Percentiles rank a stretch among this genome's conserved stretches.
These are phyloP conservation scores for Aspergillus carlsbadensis DNA, from an alignment of 495 filamentous ascomycete genomes.

Conservation along the genomic window DNA sequence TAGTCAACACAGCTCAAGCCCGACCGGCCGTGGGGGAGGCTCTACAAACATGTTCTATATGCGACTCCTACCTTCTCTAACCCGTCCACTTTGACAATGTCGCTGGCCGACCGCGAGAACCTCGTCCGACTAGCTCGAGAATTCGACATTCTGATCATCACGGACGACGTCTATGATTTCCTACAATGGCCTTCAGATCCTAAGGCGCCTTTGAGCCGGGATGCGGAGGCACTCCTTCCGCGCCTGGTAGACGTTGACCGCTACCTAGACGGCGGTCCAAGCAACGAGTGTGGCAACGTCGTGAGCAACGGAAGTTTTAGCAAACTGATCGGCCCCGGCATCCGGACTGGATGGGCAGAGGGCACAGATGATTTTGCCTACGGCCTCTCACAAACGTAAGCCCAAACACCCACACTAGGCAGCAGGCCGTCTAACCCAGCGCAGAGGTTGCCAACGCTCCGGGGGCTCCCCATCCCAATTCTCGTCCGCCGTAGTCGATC, in stretches of 20 bases:
- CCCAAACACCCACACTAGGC: not conserved
- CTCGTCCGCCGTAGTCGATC: constrained; percentile 60
- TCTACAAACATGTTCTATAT: constrained; percentile 84
- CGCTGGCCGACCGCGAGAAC: constrained; percentile 54
- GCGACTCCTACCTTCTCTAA: constrained; percentile 81
- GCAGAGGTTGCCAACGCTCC: constrained; percentile 64
- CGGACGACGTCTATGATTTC: constrained; percentile 90
- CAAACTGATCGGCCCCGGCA: constrained; percentile 79
- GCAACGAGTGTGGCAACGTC: constrained; percentile 66
- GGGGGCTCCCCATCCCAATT: constrained; percentile 78
- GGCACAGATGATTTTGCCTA: constrained; percentile 63
- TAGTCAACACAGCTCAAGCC: constrained; percentile 39
- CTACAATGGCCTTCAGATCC: constrained; percentile 64
- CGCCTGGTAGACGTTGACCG: constrained; percentile 77
- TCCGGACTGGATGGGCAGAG: constrained; percentile 82
- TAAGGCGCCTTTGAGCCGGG: constrained; percentile 11
- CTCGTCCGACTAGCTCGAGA: constrained; percentile 68
- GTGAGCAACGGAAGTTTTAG: constrained; percentile 81
- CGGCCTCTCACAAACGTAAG: constrained; percentile 66
- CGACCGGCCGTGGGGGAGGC: constrained; percentile 52
- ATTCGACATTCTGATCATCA: constrained; percentile 75
- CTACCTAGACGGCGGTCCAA: constrained; percentile 53
- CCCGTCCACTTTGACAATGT: constrained; percentile 74
- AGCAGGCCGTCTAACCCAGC: not conserved
- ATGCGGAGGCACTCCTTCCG: constrained; percentile 55